These are phyloP conservation scores for Condylostoma magnum DNA, from an alignment of 169 alveolate genomes.

Conservation along the genomic window DNA sequence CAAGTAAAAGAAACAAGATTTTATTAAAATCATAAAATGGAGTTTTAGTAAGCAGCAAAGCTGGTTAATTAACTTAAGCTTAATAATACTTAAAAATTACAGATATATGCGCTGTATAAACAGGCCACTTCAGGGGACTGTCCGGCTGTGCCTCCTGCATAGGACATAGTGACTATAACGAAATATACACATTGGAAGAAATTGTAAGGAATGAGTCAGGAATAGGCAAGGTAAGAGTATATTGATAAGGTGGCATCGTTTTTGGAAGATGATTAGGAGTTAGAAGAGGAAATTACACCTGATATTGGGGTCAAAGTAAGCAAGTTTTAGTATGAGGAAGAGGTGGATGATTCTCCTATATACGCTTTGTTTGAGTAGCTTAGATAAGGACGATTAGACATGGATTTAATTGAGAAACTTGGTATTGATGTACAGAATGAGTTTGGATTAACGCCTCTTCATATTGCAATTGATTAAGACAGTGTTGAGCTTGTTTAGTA, in stretches of 20 bases:
- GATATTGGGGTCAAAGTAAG: background rate
- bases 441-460: slow-evolving; percentile 15
- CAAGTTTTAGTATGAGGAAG: background rate
- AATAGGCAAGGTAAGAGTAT: slow-evolving; percentile 17
- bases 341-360: background rate
- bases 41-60: too few relatives aligned
- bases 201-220: background rate
- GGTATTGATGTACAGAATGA: background rate
- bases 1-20: too few relatives aligned
- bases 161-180: background rate
- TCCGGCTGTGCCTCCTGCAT: background rate
- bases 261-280: background rate
- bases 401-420: background rate
- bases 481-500: background rate
- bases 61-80: too few relatives aligned
- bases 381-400: background rate
- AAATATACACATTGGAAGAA: slow-evolving; percentile 11
- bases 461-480: slow-evolving; percentile 24
- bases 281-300: background rate
- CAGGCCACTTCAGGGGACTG: slow-evolving; percentile 28
- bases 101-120: slow-evolving; percentile 27
- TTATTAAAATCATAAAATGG: too few relatives aligned
- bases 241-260: background rate
- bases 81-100: too few relatives aligned
- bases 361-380: slow-evolving; percentile 8